Conservation (phyloP, 805 yeast genomes). For the Kodamaea restingae region DNA sequence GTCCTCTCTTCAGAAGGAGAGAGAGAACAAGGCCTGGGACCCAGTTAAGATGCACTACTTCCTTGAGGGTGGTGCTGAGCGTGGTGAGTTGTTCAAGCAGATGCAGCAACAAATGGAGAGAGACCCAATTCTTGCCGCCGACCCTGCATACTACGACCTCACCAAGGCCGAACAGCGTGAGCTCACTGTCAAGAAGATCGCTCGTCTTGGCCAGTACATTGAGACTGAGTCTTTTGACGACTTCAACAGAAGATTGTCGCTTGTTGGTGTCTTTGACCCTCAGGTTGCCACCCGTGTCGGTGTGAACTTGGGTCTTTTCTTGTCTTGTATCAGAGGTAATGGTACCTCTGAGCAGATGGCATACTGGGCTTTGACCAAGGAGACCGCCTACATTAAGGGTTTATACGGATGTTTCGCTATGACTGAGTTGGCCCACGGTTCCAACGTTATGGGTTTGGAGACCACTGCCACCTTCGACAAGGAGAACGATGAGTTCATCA, state of each 20-base stretch:
- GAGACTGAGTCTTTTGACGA: conserved; percentile 43
- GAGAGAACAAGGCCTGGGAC: conserved; percentile 39
- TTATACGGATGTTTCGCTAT: conserved; percentile 62
- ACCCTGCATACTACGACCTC: conserved; percentile 53
- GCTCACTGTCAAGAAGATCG: conserved; percentile 56
- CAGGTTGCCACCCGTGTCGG: conserved; percentile 78
- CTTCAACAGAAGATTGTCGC: conserved; percentile 56
- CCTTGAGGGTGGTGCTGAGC: conserved; percentile 50
- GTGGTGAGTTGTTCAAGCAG: conserved; percentile 43
- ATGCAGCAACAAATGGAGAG: conserved; percentile 57
- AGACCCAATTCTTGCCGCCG: conserved; percentile 61
- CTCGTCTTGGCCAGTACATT: conserved; percentile 57
- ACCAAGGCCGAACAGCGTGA: conserved; percentile 56
- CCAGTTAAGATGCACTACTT: conserved; percentile 44
- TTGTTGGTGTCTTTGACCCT: conserved; percentile 70
- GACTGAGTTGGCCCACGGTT: conserved; percentile 71
- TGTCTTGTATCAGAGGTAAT: conserved; percentile 77
- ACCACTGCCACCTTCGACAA: conserved; percentile 69
- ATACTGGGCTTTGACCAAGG: conserved; percentile 76
- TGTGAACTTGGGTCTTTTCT: conserved; percentile 82
- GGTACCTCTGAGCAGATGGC: conserved; percentile 81
- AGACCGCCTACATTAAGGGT: conserved; percentile 55
- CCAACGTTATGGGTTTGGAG: conserved; percentile 57
- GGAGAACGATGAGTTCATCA: conserved; percentile 59
- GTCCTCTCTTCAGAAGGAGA: conserved; percentile 38